A percentile compares a stretch with the other conserved stretches of the same genome.
Conservation (phyloP, 768 basidiomycete species). For the Phlebiopsis gigantea region DNA sequence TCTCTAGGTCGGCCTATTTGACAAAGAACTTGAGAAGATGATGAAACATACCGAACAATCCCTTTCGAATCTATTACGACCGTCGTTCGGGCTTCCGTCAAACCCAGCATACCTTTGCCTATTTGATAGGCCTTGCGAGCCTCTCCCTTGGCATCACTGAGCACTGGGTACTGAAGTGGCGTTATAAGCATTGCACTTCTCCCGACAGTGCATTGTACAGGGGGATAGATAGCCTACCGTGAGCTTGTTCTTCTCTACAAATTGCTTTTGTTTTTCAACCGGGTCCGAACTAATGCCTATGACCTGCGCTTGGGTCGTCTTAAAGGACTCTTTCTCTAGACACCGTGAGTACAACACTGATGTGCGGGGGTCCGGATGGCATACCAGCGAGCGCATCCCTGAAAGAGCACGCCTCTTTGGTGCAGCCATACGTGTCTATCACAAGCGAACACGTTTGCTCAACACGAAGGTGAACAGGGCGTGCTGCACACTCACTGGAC, state of each 20-base stretch:
- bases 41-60: conserved; percentile 47
- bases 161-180: conserved; percentile 61
- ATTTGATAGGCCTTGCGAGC: conserved; percentile 61
- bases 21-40: neutral
- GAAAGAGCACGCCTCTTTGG: conserved; percentile 77
- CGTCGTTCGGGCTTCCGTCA: conserved; percentile 61
- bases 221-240: conserved; percentile 38
- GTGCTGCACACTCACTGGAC: conserved; percentile 39
- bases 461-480: neutral
- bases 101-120: conserved; percentile 63
- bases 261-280: conserved; percentile 66
- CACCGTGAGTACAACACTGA: conserved; percentile 1
- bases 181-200: neutral
- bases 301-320: conserved; percentile 55
- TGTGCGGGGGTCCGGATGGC: conserved; percentile 20
- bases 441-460: neutral
- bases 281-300: conserved; percentile 73
- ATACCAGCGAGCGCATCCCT: conserved; percentile 69
- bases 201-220: neutral
- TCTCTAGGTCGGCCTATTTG: neutral
- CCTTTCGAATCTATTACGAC: conserved; percentile 75
- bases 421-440: conserved; percentile 71
- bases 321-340: conserved; percentile 63
- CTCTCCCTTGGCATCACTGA: conserved; percentile 64
- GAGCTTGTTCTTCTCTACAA: conserved; percentile 66